Evolutionary conservation across 2,329 filamentous ascomycete species (phyloP), one percentile per base, ranked within the genome.

Genomic region (Phoma sp.): DNA sequence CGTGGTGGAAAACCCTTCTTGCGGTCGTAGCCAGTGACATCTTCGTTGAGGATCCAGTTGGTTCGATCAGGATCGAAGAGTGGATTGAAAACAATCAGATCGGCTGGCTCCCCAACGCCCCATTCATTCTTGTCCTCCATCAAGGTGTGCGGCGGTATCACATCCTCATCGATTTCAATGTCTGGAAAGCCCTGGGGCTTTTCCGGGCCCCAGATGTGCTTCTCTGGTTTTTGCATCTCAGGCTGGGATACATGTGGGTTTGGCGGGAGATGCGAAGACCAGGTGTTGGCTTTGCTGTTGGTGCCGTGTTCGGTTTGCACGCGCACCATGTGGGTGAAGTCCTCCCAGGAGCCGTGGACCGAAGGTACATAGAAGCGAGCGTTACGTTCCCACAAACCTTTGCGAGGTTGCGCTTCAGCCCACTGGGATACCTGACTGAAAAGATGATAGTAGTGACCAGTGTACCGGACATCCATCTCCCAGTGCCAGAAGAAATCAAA

Each of bases 401-500:
- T 84, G 25, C 89, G 84, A 1, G 87, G 85, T 70, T 94, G 89
- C 43, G 84, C 74, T 52, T 82, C 82, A 2, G 87, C 85, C 86
- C 89, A 94, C 40, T 81, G 78, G 13, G 82, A 82, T 12, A 91
- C 80, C 38, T 86, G 84, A 58, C 88, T 81, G 60, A 94, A 88
- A 13, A 94, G 82, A 68, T 93, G 88, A 74, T 92, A 92, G 78
- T 90, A 94, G 76, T 96, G 92, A 32, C 92, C 92, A 0, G 90
- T 95, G 74, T 96, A 96, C 27, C 92, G 88, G 39, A 93, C 86
- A 68, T 96, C 92, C 88, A 96, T 94, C 75, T 96, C 92, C 91
- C 92, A 96, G 63, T 96, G 91, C 92, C 92, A 96, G 75, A 92
- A 92, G 77, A 87, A 91, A 43, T 96, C 91, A 70, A 93, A 96